These are phyloP conservation scores for Narthecium ossifragum DNA, from an alignment of 106 monocot genomes.

Conservation along the genomic window DNA sequence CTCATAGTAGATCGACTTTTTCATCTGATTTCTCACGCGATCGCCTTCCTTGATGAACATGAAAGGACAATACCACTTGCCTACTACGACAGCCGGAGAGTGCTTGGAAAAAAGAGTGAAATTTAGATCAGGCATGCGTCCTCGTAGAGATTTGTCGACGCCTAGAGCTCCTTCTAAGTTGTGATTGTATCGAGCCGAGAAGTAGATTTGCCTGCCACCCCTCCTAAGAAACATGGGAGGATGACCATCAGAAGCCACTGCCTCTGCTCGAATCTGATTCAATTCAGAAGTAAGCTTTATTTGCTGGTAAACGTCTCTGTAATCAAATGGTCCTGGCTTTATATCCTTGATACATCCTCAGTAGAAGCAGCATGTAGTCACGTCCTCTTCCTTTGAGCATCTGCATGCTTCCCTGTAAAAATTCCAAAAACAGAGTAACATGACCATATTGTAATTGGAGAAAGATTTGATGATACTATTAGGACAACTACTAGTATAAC, in stretches of 20 bases:
- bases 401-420: conserved; percentile 22
- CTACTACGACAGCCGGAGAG: conserved; percentile 12
- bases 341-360: conserved; percentile 19
- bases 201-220: conserved; percentile 25
- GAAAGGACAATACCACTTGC: conserved; percentile 56
- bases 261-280: conserved; percentile 22
- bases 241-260: conserved; percentile 37
- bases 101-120: too few species aligned
- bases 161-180: conserved; percentile 24
- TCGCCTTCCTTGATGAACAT: conserved; percentile 37
- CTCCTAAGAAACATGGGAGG: conserved; percentile 21
- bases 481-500: background rate
- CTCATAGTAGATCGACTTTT: conserved; percentile 41
- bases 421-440: too few species aligned
- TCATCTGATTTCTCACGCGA: conserved; percentile 20
- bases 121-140: conserved; percentile 3
- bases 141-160: conserved; percentile 9
- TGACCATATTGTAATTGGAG: too few species aligned
- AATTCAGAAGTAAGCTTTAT: conserved; percentile 23
- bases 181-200: conserved; percentile 7
- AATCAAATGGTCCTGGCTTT: conserved; percentile 29
- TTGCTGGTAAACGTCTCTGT: conserved; percentile 37
- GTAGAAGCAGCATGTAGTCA: conserved; percentile 19
- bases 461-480: too few species aligned
- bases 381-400: conserved; percentile 42